A percentile compares a stretch with the other conserved stretches of the same genome.
Conservation (phyloP, 495 filamentous ascomycete species). For the Daldinia concentrica region DNA sequence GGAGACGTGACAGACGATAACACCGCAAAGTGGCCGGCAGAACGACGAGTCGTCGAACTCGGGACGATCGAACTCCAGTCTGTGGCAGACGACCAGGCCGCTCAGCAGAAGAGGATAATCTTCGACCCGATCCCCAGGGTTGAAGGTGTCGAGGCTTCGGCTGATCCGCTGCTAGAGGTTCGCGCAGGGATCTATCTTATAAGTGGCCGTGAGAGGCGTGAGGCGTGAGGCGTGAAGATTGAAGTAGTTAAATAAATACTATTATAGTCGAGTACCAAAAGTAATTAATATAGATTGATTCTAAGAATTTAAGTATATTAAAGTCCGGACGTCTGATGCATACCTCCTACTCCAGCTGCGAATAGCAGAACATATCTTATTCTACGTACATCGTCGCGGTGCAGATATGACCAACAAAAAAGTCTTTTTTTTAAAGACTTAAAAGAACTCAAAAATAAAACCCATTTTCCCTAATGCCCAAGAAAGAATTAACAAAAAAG, state of each 20-base stretch:
- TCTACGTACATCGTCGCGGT: too few relatives aligned
- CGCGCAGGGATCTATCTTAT: conserved; percentile 62
- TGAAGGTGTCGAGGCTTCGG: conserved; percentile 58
- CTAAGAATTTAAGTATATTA: too few relatives aligned
- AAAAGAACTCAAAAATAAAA: too few relatives aligned
- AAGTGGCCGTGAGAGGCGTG: conserved; percentile 58
- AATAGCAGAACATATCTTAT: too few relatives aligned
- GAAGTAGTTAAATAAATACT: background rate
- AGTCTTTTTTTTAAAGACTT: too few relatives aligned
- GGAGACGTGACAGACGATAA: conserved; percentile 61
- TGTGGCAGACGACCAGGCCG: conserved; percentile 47
- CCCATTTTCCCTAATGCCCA: too few relatives aligned
- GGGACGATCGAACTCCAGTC: conserved; percentile 57
- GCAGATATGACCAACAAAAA: too few relatives aligned
- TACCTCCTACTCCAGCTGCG: too few relatives aligned
- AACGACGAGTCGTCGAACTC: conserved; percentile 58
- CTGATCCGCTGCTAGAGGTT: conserved; percentile 63
- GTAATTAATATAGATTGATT: too few relatives aligned
- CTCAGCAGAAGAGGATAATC: conserved; percentile 60
- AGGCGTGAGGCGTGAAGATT: conserved; percentile 34
- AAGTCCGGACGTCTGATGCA: background rate
- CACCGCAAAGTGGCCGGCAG: conserved; percentile 62
- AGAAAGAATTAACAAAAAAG: too few relatives aligned
- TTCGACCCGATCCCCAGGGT: conserved; percentile 66
- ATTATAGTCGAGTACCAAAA: background rate